Evolutionary conservation across 257 asterid species (phyloP).

Genomic region (Solanum ahanhuiri): DNA sequence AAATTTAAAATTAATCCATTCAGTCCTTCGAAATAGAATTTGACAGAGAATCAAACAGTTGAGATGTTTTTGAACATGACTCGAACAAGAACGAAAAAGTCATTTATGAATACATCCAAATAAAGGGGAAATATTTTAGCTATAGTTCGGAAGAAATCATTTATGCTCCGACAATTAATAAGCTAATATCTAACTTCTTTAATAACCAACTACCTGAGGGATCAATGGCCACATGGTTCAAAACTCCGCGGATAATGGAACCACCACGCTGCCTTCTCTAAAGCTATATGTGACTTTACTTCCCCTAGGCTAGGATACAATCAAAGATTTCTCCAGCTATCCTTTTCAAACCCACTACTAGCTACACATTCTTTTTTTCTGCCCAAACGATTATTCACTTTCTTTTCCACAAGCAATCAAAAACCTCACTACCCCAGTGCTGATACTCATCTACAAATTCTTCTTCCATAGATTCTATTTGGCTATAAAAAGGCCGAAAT

Average conservation of each 20-base stretch:
- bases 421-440: not conserved
- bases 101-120: not conserved
- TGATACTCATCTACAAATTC: not conserved
- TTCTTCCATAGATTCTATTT: not conserved
- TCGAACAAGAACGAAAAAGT: not conserved
- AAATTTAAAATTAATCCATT: not conserved
- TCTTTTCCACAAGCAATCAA: not conserved
- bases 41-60: not conserved
- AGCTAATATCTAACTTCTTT: not conserved
- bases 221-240: not conserved
- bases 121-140: not conserved
- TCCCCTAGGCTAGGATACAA: not conserved
- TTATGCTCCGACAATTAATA: not conserved
- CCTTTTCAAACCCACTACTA: not conserved
- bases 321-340: not conserved
- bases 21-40: not conserved
- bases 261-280: not conserved
- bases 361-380: not conserved
- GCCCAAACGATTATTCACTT: not conserved
- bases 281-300: not conserved
- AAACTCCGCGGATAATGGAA: not conserved
- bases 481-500: not conserved
- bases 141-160: not conserved
- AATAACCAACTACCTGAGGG: not conserved
- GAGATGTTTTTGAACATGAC: not conserved